phyloP scores from a whole-genome alignment of 2,329 filamentous ascomycete species.

The Talaromyces sp. region DNA sequence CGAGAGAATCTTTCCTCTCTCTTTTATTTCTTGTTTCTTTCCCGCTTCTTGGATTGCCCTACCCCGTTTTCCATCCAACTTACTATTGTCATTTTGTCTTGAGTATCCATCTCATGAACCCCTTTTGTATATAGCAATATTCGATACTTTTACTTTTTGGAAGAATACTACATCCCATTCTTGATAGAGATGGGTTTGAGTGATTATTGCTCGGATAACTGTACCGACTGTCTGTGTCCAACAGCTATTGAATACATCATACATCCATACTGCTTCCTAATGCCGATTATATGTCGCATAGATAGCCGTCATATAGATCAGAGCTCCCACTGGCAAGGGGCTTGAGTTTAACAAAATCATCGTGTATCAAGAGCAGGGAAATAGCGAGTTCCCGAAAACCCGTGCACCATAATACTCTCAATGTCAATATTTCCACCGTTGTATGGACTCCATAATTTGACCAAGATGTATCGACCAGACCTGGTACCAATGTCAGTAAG shows the following conservation, averaged over 20 bases:
- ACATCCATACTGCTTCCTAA: not conserved
- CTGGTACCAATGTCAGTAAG: slow-evolving; percentile 33
- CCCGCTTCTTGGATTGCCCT: not conserved
- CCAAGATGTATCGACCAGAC: slow-evolving; percentile 74
- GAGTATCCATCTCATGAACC: not conserved
- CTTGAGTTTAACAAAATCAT: slow-evolving; percentile 31
- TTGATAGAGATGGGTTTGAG: not conserved
- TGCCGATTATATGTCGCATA: not conserved
- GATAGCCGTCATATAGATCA: not conserved
- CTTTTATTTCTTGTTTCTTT: not conserved
- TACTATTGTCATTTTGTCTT: slow-evolving; percentile 6
- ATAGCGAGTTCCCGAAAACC: slow-evolving; percentile 80
- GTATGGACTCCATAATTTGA: slow-evolving; percentile 85
- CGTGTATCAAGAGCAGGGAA: slow-evolving; percentile 67
- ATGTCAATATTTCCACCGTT: slow-evolving; percentile 81
- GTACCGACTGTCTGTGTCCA: not conserved
- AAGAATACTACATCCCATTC: not conserved
- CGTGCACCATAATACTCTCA: slow-evolving; percentile 76
- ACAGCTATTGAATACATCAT: not conserved
- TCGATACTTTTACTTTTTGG: not conserved
- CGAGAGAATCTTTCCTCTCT: slow-evolving; percentile 17
- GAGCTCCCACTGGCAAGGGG: not conserved
- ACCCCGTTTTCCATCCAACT: not conserved
- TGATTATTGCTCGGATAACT: not conserved
- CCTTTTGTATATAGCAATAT: slow-evolving; percentile 12